A percentile compares a stretch with the other conserved stretches of the same genome.
Conservation (phyloP, 768 basidiomycete species). For the Hericium rajendrae region DNA sequence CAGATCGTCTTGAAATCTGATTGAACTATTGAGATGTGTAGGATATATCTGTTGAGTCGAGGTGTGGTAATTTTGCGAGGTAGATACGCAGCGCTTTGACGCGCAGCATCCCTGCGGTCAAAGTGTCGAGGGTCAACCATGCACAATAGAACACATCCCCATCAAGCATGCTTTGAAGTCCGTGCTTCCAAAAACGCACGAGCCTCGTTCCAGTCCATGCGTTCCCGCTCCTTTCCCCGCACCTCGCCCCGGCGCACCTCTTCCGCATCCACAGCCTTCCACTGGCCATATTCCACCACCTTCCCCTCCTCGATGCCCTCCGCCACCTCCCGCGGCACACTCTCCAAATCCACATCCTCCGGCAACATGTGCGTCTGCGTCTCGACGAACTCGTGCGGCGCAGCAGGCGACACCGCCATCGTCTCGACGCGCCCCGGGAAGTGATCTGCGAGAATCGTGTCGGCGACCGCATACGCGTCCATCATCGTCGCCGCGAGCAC, state of each 20-base stretch:
- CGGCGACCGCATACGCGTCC: conserved; percentile 75
- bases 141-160: too few relatives aligned
- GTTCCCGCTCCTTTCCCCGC: conserved; percentile 63
- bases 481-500: conserved; percentile 92
- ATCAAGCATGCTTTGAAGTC: too few relatives aligned
- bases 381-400: not conserved
- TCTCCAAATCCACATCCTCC: conserved; percentile 29
- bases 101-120: too few relatives aligned
- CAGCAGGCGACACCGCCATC: not conserved
- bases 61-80: too few relatives aligned
- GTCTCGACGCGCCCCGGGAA: conserved; percentile 10
- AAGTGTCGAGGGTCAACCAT: too few relatives aligned
- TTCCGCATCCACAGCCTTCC: conserved; percentile 65
- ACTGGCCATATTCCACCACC: conserved; percentile 60
- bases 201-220: conserved; percentile 64
- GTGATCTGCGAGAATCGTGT: conserved; percentile 57
- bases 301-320: conserved; percentile 29
- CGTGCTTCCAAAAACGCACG: conserved; percentile 18
- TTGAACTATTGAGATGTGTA: too few relatives aligned
- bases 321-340: conserved; percentile 38
- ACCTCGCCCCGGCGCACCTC: conserved; percentile 52
- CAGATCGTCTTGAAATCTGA: too few relatives aligned
- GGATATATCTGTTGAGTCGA: too few relatives aligned
- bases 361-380: conserved; percentile 18
- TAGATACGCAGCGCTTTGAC: too few relatives aligned